These are phyloP conservation scores for Verticillium klebahnii DNA, from an alignment of 2,329 filamentous ascomycete species.

Conservation along the genomic window DNA sequence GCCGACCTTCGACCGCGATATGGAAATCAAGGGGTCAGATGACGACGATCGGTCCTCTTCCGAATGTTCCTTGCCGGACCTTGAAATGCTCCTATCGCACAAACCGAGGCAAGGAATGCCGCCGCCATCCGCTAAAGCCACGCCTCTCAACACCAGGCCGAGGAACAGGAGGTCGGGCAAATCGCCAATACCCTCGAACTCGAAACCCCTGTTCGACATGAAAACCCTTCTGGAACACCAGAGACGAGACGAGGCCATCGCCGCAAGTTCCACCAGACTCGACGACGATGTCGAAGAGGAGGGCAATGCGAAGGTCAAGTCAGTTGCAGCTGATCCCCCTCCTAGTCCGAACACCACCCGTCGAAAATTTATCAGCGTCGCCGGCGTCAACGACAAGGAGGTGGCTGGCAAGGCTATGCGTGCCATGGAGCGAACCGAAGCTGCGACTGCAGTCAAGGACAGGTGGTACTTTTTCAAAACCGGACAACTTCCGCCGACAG, in stretches of 20 bases:
- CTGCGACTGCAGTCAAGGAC: conserved; percentile 24
- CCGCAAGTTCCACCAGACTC: conserved; percentile 47
- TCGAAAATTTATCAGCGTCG: conserved; percentile 12
- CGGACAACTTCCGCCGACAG: conserved; percentile 20
- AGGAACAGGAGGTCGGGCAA: conserved; percentile 3
- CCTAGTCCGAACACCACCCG: conserved; percentile 9
- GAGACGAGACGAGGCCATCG: conserved; percentile 52
- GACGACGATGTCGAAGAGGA: conserved; percentile 25
- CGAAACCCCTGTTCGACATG: conserved; percentile 60
- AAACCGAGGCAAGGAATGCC: conserved; percentile 12
- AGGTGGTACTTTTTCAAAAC: conserved; percentile 48
- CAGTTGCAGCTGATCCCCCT: background rate
- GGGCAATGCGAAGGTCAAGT: background rate
- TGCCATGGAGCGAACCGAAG: conserved; percentile 47
- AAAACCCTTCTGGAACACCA: conserved; percentile 57
- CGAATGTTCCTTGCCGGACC: conserved; percentile 53
- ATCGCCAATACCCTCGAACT: conserved; percentile 46
- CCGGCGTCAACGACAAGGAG: conserved; percentile 29
- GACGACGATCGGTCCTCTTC: conserved; percentile 61
- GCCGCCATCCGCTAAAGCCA: conserved; percentile 40
- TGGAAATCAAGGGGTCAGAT: conserved; percentile 66
- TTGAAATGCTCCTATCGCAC: conserved; percentile 20
- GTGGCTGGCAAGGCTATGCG: conserved; percentile 38
- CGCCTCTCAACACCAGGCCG: conserved; percentile 31
- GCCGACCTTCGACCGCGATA: conserved; percentile 36